Evolutionary conservation across 1,284 basidiomycete species (phyloP), one percentile per base, ranked within the genome.

Genomic region (Cerioporus squamosus): DNA sequence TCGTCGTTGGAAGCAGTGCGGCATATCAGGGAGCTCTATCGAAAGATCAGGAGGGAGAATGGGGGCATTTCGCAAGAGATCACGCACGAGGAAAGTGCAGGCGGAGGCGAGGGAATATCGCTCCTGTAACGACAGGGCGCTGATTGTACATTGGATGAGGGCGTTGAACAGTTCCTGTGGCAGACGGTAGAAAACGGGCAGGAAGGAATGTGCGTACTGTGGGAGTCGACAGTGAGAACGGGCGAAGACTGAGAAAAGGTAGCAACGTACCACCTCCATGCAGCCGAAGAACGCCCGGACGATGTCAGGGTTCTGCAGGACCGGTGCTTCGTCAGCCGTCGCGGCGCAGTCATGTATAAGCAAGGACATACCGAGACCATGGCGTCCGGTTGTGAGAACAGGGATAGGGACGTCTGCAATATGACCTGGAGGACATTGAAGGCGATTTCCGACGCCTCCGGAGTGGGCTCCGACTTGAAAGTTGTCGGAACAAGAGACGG

Each of bases 251-350:
- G n/a, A 18, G 39, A 29, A 14, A 29, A 3, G 14, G 9, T 6
- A 3, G 14, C 18, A 23, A 73, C 81, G 56, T 57, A 90, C 90
- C 51, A 81, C 80, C 52, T 91, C 88, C 77, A 91, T 82, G 68
- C 88, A 94, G 26, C 82, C 82, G 75, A 95, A 96, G 74, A 95
- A 95, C 24, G 86, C 88, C 70, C 94, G 93, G 2, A 94, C 91
- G 24, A 96, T 84, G 70, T 96, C 94, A 0, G 94, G 94, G 68
- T 95, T 91, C 88, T 91, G 36, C 26, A 51, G 49, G n/a, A 20
- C 59, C 23, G 57, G 18, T 20, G 15, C 18, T 15, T n/a, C 38
- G 12, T 36, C 6, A 44, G 23, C n/a, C n/a, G n/a, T n/a, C n/a
- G n/a, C 23, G 3, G 5, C 8, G 18, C 38, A 23, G 36, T 26